These are phyloP conservation scores for Adansonia gregorii DNA, from an alignment of 441 rosid genomes.

Conservation along the genomic window DNA sequence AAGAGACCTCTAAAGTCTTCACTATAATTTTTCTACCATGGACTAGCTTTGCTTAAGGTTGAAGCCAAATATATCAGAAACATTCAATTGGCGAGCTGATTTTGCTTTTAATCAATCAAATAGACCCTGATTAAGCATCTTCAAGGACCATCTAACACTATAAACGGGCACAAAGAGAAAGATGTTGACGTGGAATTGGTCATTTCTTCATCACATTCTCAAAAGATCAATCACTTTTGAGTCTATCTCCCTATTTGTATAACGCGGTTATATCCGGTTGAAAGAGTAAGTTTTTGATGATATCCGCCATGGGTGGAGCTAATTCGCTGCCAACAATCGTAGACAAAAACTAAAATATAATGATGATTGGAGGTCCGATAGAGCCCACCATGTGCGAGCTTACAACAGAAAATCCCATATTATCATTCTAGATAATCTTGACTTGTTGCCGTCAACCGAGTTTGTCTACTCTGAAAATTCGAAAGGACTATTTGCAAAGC, in stretches of 20 bases:
- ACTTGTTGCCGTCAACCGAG: not conserved
- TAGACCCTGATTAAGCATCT: not conserved
- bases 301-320: not conserved
- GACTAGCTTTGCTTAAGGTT: not conserved
- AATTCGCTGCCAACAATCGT: not conserved
- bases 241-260: not conserved
- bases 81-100: not conserved
- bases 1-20: not conserved
- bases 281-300: not conserved
- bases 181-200: not conserved
- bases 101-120: not conserved
- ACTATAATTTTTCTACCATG: not conserved
- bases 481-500: not conserved
- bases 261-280: not conserved
- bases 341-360: not conserved
- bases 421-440: not conserved
- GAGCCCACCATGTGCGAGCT: conserved; percentile 25
- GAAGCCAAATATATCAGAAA: not conserved
- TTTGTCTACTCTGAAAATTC: not conserved
- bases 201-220: not conserved
- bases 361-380: not conserved
- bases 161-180: not conserved
- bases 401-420: not conserved
- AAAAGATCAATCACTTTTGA: not conserved
- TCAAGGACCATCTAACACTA: not conserved